phyloP scores from a whole-genome alignment of 164 flowering plant genomes.

The Vitis cinerea region DNA sequence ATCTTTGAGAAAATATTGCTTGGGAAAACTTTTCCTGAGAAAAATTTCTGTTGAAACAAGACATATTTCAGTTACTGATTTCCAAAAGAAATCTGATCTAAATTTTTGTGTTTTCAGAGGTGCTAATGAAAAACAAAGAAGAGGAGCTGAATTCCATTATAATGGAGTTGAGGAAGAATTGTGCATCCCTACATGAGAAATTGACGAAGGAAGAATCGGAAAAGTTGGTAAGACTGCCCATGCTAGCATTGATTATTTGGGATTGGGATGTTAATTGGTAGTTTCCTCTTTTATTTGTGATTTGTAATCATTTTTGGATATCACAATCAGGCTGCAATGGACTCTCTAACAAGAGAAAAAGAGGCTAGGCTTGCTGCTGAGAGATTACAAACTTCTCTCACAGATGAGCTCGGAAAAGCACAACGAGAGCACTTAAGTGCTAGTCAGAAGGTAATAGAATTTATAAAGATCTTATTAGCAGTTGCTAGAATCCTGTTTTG shows the following conservation, averaged over 20 bases:
- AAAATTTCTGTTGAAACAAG: too few species aligned
- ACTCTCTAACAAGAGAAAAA: conserved; percentile 50
- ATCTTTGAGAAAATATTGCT: too few species aligned
- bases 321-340: conserved; percentile 40
- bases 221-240: conserved; percentile 48
- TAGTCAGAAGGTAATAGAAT: conserved; percentile 56
- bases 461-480: background rate
- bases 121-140: conserved; percentile 46
- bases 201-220: conserved; percentile 57
- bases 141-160: conserved; percentile 57
- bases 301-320: background rate
- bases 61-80: too few species aligned
- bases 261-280: background rate
- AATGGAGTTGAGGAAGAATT: conserved; percentile 42
- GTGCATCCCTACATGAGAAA: conserved; percentile 44
- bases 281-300: background rate
- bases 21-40: background rate
- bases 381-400: conserved; percentile 42
- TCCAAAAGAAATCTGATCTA: background rate
- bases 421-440: conserved; percentile 53
- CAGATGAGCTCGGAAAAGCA: conserved; percentile 49
- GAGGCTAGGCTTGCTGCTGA: conserved; percentile 49
- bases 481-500: too few species aligned
- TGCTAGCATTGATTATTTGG: background rate
- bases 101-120: conserved; percentile 36